phyloP scores from a whole-genome alignment of 2,329 filamentous ascomycete genomes.

The Hypoxylon sp. region DNA sequence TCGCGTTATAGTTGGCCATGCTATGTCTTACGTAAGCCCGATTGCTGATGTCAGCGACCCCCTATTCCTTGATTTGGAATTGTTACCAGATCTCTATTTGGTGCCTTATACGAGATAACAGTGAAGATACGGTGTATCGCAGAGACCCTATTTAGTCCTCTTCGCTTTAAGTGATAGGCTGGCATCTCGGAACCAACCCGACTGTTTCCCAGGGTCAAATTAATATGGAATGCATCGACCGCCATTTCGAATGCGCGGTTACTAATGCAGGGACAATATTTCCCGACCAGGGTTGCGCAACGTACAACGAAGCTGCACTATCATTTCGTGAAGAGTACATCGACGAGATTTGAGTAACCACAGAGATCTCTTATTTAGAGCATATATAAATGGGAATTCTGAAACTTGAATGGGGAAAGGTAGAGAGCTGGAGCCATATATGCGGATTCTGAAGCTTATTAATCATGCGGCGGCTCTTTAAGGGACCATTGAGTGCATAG shows the following conservation, averaged over 20 bases:
- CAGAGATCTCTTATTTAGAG: not conserved
- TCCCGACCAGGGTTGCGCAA: not conserved
- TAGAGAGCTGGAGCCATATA: not conserved
- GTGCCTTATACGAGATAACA: not conserved
- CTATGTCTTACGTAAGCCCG: constrained; percentile 12
- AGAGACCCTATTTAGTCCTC: not conserved
- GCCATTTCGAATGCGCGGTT: not conserved
- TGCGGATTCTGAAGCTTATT: not conserved
- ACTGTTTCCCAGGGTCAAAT: not conserved
- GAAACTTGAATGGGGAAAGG: not conserved
- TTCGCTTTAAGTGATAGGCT: not conserved
- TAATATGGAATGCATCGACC: not conserved
- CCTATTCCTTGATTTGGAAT: constrained; percentile 1
- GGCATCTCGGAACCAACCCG: not conserved
- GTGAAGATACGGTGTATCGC: not conserved
- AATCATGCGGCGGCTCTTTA: not conserved
- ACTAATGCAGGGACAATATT: not conserved
- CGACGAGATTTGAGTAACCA: not conserved
- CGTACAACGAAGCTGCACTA: not conserved
- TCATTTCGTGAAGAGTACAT: not conserved
- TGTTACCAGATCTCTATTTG: not conserved
- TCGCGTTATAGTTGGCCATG: not conserved
- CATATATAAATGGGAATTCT: not conserved
- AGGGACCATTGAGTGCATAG: not conserved
- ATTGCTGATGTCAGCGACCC: constrained; percentile 9